A percentile compares a stretch with the other conserved stretches of the same genome.
Evolutionary conservation across 78 protist species (phyloP).

Genomic region (Dictyostelium citrinum): DNA sequence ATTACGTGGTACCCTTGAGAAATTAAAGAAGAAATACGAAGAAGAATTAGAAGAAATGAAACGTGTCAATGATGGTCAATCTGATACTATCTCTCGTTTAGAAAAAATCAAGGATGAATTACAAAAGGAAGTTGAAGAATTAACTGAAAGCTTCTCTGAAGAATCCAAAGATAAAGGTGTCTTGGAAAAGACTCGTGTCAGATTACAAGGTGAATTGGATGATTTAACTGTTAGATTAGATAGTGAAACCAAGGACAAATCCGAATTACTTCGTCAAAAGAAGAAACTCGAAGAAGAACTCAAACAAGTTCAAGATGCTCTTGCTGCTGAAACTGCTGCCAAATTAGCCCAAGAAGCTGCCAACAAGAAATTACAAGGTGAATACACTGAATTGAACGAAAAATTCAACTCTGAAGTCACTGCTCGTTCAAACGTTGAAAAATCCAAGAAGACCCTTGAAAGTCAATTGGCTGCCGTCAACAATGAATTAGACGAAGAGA

Average conservation of each 20-base stretch:
- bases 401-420: constrained; percentile 63
- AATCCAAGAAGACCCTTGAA: constrained; percentile 65
- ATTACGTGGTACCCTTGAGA: constrained; percentile 61
- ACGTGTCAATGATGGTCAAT: constrained; percentile 52
- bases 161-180: constrained; percentile 81
- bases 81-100: constrained; percentile 54
- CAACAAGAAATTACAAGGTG: constrained; percentile 80
- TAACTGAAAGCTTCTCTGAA: constrained; percentile 53
- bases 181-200: constrained; percentile 77
- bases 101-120: constrained; percentile 78
- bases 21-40: constrained; percentile 81
- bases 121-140: constrained; percentile 69
- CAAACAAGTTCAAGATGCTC: constrained; percentile 52
- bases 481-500: constrained; percentile 69
- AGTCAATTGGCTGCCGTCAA: constrained; percentile 38
- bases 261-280: constrained; percentile 63
- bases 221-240: constrained; percentile 50
- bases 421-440: constrained; percentile 25
- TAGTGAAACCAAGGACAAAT: constrained; percentile 52
- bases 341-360: constrained; percentile 60
- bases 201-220: constrained; percentile 72
- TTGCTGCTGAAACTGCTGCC: constrained; percentile 55
- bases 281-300: constrained; percentile 80
- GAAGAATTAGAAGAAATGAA: constrained; percentile 83
- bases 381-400: constrained; percentile 54